These are phyloP conservation scores for Gossypium raimondii DNA, from an alignment of 345 rosid species.

Conservation along the genomic window DNA sequence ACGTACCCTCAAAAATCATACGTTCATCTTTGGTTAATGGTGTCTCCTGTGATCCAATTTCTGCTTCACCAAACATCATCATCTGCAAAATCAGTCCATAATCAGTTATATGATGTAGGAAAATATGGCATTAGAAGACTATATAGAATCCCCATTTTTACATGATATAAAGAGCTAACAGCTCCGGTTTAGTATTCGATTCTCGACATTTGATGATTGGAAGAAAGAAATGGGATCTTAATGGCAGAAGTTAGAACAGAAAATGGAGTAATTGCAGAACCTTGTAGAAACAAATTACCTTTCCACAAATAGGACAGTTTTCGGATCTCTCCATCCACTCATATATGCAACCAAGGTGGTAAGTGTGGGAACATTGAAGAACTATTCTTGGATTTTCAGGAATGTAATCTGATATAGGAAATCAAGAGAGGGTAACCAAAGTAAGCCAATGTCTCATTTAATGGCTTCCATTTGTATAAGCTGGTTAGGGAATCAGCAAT, in stretches of 20 bases:
- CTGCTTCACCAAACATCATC: slow-evolving; percentile 8
- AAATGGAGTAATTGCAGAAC: not conserved
- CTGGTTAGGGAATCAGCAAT: not conserved
- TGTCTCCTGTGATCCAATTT: not conserved
- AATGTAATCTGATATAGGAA: slow-evolving; percentile 30
- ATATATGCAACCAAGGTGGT: slow-evolving; percentile 50
- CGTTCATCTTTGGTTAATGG: not conserved
- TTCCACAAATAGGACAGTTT: slow-evolving; percentile 48
- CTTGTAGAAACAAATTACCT: slow-evolving; percentile 29
- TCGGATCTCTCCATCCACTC: slow-evolving; percentile 62
- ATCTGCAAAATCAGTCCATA: not conserved
- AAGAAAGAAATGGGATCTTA: no score
- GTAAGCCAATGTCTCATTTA: not conserved
- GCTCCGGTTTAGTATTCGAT: not conserved
- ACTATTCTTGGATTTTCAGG: slow-evolving; percentile 43
- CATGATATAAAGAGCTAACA: not conserved
- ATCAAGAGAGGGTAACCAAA: not conserved
- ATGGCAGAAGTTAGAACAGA: not conserved
- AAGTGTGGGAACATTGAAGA: slow-evolving; percentile 40
- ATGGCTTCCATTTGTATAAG: not conserved
- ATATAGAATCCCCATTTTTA: not conserved
- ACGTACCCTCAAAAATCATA: not conserved
- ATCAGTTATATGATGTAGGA: not conserved
- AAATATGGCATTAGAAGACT: slow-evolving; percentile 1
- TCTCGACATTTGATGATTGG: not conserved